Percentiles rank a stretch among this genome's conserved stretches.
phyloP scores from a whole-genome alignment of 163 green algal species.

The Coccomyxa subellipsoidea region DNA sequence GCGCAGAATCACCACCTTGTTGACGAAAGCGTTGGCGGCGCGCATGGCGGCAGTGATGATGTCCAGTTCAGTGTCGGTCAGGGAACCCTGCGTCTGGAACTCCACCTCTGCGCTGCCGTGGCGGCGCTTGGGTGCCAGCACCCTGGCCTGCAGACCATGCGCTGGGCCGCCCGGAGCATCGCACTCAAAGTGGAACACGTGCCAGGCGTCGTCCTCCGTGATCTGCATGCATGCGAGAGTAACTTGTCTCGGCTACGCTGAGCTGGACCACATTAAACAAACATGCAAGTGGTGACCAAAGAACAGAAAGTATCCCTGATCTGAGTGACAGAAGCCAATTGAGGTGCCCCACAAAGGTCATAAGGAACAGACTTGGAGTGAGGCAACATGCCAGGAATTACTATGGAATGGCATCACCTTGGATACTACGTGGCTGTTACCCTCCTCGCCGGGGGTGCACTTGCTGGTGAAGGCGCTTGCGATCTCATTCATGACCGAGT shows the following conservation, averaged over 20 bases:
- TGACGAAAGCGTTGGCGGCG: neutral
- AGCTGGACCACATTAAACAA: neutral
- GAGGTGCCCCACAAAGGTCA: neutral
- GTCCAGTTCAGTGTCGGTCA: neutral
- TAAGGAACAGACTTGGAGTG: neutral
- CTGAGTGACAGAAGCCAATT: neutral
- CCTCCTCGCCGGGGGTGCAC: neutral
- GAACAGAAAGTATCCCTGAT: neutral
- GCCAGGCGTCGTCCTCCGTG: neutral
- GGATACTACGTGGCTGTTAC: neutral
- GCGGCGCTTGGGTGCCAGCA: neutral
- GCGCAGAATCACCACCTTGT: neutral
- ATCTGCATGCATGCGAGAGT: neutral
- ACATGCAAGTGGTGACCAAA: neutral
- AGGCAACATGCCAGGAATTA: too few relatives aligned
- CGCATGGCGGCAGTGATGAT: conserved; percentile 5
- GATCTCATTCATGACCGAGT: neutral
- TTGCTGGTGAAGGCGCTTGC: conserved; percentile 2
- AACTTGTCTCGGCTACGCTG: neutral
- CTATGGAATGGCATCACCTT: too few relatives aligned
- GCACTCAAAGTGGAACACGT: neutral
- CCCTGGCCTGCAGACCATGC: neutral
- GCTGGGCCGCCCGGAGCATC: neutral
- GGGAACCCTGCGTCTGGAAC: neutral
- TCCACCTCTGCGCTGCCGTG: neutral